Conservation (phyloP, 1,284 basidiomycete genomes). For the Pseudozyma hubeiensis region DNA sequence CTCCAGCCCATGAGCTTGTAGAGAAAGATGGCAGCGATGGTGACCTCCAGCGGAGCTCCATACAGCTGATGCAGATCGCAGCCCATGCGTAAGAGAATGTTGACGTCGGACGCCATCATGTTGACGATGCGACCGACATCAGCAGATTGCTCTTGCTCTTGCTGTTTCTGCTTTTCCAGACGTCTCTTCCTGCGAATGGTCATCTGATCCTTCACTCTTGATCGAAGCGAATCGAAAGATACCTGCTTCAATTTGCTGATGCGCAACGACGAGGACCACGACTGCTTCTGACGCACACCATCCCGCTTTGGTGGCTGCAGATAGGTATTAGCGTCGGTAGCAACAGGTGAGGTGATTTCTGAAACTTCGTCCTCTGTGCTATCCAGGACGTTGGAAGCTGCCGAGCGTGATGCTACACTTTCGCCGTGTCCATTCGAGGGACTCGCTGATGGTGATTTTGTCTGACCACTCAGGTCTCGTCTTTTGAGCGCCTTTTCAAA, state of each 20-base stretch:
- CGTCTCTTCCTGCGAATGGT: slow-evolving; percentile 5
- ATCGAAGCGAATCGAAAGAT: slow-evolving; percentile 28
- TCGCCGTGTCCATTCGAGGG: neutral
- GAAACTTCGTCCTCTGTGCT: neutral
- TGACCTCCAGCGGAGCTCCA: slow-evolving; percentile 81
- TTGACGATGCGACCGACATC: slow-evolving; percentile 72
- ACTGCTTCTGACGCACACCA: slow-evolving; percentile 3
- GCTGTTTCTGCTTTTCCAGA: slow-evolving; percentile 17
- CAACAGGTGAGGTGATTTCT: neutral
- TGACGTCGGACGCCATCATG: slow-evolving; percentile 70
- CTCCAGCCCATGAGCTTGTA: slow-evolving; percentile 81
- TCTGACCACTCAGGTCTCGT: slow-evolving; percentile 53
- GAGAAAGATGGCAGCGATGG: slow-evolving; percentile 73
- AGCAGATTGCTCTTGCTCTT: slow-evolving; percentile 58
- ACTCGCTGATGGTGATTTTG: slow-evolving; percentile 3
- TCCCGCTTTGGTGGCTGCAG: slow-evolving; percentile 4
- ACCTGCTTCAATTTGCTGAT: slow-evolving; percentile 15
- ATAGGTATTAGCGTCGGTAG: neutral
- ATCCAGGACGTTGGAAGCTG: neutral
- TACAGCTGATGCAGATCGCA: slow-evolving; percentile 74
- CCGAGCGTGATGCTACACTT: neutral
- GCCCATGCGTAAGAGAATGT: slow-evolving; percentile 64
- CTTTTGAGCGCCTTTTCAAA: slow-evolving; percentile 66
- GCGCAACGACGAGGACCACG: slow-evolving; percentile 14
- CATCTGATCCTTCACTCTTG: slow-evolving; percentile 4